Base-by-base conservation (phyloP, 257 asterid genomes). In the Euphrasia confusa region DNA sequence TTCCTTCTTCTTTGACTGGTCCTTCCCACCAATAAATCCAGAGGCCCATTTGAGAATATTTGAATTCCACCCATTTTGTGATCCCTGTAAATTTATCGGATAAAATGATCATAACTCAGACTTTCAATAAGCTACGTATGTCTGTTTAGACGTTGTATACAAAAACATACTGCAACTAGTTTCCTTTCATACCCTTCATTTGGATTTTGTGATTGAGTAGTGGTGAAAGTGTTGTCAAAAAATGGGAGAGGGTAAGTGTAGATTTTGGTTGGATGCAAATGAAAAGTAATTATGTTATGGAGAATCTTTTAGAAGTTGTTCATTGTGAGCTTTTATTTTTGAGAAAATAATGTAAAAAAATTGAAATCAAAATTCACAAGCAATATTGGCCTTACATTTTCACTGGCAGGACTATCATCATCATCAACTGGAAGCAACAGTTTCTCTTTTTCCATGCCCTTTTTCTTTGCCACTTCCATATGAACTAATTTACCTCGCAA, bases 11-110 rank as follows among this genome's bases (percentile, higher is more conserved):
- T 82, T 82, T 45, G 92, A 77, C 49, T 80, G 83, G 67, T 79
- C 95, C 61, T 78, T 73, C 53, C 95, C 94, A 61, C 94, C 89
- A 54, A 89, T 85, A 72, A 93, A 74, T 63, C 95, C 96, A 71
- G 97, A 83, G 74, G 97, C 99, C 99, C 99, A 87, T 81, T 85
- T 93, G 30, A 93, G 87, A 60, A 89, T 70, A 79, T 89, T 85
- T 17, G 96, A 83, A 70, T 93, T 93, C 99, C 97, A 93, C 68
- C 79, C 66, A 68, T 75, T 83, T 68, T 75, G 84, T 68, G 75
- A 64, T 68, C 83, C 85, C 97, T 92, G 78, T 39, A 69, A 35
- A 66, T 65, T 73, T 27, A 54, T 68, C 27, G 54, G 63, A 68
- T 54, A 58, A 68, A 56, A 69, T 14, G 35, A 58, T 63, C 54